Base-by-base conservation (phyloP, 257 asterid species). In the Hygrophila difformis region DNA sequence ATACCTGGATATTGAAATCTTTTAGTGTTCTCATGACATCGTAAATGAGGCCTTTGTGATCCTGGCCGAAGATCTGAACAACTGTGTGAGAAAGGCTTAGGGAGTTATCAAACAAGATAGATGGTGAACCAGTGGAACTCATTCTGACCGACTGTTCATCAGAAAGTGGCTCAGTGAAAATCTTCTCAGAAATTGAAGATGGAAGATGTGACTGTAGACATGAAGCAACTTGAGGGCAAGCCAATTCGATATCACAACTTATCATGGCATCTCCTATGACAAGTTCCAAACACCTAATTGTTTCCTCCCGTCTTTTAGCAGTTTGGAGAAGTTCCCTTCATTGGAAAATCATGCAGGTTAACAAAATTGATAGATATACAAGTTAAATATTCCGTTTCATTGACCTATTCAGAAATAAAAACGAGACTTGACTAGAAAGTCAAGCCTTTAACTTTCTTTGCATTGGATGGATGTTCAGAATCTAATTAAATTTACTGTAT, bases 71-170 rank as follows among this genome's bases (percentile, higher is more conserved):
- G 51, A 83, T 68, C 59, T 67, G 80, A 18, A 83, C 61, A 9
- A 79, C 72, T 8, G 94, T 79, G 66, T 79, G 84, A 44, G 73
- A 69, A 31, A 84, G 87, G 67, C 94, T 83, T 47, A 79, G 73
- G 36, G 55, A 42, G 55, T 79, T 79, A 60, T 83, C 94, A 18
- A 79, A 46, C 35, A 43, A 41, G 8, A 79, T 49, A 13, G 87
- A 69, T 22, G 71, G 70, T 11, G 70, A 52, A 31, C 65, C 73
- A 3, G 81, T 43, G 38, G 56, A 45, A 15, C 47, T 39, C 41
- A 35, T 55, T 14, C 55, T 68, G 21, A 63, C 58, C 1, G 71
- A 36, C 33, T 56, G 14, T 17, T 59, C 58, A 1, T 31, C 66
- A 0, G 56, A 63, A 23, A 63, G 57, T 22, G 57, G 74, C 19